Conservation (phyloP, 176 grass and related monocot genomes). For the Oropetium thomaeum region DNA sequence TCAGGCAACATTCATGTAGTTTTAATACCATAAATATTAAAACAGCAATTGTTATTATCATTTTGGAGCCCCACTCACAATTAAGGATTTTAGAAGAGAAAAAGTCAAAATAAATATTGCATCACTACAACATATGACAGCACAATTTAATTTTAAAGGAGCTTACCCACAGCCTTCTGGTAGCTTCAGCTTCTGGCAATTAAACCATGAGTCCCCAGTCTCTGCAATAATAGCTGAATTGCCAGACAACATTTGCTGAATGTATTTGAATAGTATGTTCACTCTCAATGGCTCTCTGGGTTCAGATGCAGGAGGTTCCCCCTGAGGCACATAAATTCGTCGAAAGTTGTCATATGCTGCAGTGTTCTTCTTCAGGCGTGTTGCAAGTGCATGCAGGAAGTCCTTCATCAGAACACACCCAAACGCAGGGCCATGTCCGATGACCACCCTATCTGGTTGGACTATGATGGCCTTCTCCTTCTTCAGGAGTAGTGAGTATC, state of each 20-base stretch:
- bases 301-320: slow-evolving; percentile 27
- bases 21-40: neutral
- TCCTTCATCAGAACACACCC: slow-evolving; percentile 63
- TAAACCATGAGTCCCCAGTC: slow-evolving; percentile 70
- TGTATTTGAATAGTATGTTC: slow-evolving; percentile 54
- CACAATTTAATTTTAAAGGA: neutral
- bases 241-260: slow-evolving; percentile 42
- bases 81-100: neutral
- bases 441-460: slow-evolving; percentile 44
- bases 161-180: slow-evolving; percentile 58
- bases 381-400: slow-evolving; percentile 42
- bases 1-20: neutral
- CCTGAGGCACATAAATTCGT: slow-evolving; percentile 47
- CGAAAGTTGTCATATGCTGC: slow-evolving; percentile 43
- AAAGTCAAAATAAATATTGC: neutral
- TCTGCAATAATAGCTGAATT: slow-evolving; percentile 44
- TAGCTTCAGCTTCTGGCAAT: slow-evolving; percentile 57
- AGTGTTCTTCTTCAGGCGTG: slow-evolving; percentile 42
- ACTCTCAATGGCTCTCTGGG: slow-evolving; percentile 53
- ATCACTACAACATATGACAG: neutral
- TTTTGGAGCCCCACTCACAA: neutral
- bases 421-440: slow-evolving; percentile 56
- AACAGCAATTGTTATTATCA: neutral
- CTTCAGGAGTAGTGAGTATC: slow-evolving; percentile 50
- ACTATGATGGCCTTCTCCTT: slow-evolving; percentile 59